Conservation (phyloP, 768 basidiomycete species). For the Amanita phalloides region DNA sequence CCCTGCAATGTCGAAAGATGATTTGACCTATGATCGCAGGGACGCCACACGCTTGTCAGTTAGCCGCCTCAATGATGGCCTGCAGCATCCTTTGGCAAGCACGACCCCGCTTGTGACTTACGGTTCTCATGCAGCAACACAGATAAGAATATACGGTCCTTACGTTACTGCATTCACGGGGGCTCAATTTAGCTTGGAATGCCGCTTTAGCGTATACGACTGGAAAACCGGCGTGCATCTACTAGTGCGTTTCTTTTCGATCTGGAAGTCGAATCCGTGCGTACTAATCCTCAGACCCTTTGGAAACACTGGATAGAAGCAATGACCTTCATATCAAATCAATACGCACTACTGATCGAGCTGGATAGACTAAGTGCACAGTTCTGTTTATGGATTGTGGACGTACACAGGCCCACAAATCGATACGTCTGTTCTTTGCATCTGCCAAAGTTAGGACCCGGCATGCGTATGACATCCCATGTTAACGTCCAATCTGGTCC, state of each 20-base stretch:
- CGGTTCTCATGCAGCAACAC: not conserved
- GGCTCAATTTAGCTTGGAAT: not conserved
- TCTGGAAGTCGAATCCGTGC: not conserved
- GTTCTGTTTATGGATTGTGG: not conserved
- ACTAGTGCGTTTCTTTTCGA: not conserved
- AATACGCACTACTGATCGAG: not conserved
- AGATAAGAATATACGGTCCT: not conserved
- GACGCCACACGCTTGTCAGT: slow-evolving; percentile 12
- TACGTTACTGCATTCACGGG: not conserved
- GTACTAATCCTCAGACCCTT: not conserved
- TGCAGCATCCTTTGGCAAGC: slow-evolving; percentile 32
- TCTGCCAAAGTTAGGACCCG: not conserved
- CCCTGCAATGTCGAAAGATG: not conserved
- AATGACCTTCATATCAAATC: slow-evolving; percentile 2
- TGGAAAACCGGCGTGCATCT: not conserved
- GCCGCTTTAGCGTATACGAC: not conserved
- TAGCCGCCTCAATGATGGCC: slow-evolving; percentile 32
- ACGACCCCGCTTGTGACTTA: not conserved
- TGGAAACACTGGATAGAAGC: not conserved
- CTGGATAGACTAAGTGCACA: not conserved
- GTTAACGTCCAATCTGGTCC: not conserved
- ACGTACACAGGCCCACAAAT: not conserved
- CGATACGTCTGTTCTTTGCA: not conserved
- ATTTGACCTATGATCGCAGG: not conserved
- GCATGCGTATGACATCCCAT: not conserved